Percentiles rank a stretch among this genome's conserved stretches.
phyloP scores from a whole-genome alignment of 352 stramenopile species.

The Phytopythium sindhum region DNA sequence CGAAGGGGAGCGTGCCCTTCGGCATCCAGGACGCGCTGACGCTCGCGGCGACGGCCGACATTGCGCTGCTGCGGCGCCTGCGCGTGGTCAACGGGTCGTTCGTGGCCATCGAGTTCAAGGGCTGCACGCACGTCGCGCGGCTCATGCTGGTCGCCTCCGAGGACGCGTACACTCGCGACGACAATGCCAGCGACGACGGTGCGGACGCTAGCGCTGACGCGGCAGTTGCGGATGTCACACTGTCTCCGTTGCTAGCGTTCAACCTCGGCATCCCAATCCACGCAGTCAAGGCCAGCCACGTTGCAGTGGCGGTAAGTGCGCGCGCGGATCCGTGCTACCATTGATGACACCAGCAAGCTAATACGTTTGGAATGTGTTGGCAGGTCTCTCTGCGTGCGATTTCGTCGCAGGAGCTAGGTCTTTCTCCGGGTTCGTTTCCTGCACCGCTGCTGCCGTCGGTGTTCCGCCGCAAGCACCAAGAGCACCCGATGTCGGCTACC shows the following conservation, averaged over 20 bases:
- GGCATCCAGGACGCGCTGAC: conserved; percentile 24
- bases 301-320: conserved; percentile 25
- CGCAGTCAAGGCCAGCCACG: conserved; percentile 18
- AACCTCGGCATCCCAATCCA: conserved; percentile 63
- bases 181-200: background rate
- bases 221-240: conserved; percentile 23
- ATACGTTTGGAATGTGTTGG: background rate
- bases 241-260: conserved; percentile 75
- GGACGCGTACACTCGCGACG: conserved; percentile 9
- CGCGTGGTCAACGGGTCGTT: conserved; percentile 50
- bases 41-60: conserved; percentile 32
- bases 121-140: conserved; percentile 27
- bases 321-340: background rate
- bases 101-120: conserved; percentile 26
- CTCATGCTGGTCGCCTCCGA: conserved; percentile 20
- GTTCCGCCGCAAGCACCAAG: conserved; percentile 49
- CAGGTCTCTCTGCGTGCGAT: conserved; percentile 40
- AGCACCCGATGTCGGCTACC: conserved; percentile 42
- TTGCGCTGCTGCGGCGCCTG: conserved; percentile 38
- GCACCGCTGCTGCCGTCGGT: conserved; percentile 4
- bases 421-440: conserved; percentile 13
- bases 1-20: background rate
- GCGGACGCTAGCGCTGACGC: background rate
- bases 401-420: conserved; percentile 43
- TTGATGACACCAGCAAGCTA: conserved; percentile 4